Percentiles rank a stretch among this genome's conserved stretches.
These are phyloP conservation scores for Blastomyces gilchristii DNA, from an alignment of 2,329 filamentous ascomycete genomes.

Conservation along the genomic window DNA sequence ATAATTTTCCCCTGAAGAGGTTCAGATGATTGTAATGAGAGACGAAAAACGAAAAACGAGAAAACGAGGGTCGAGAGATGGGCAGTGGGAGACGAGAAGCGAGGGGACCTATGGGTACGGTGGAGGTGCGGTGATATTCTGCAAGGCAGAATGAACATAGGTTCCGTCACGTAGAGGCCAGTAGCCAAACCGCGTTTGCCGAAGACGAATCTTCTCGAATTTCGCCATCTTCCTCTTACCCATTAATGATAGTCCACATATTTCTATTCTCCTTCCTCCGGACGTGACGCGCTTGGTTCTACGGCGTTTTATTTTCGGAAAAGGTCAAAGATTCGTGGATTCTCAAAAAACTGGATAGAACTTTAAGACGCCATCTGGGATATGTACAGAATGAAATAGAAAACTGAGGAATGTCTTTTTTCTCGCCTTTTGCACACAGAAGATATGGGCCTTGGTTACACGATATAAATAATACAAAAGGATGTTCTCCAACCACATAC, in stretches of 20 bases:
- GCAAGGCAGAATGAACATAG: background rate
- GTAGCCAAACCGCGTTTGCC: background rate
- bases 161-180: background rate
- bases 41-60: background rate
- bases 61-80: background rate
- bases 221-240: background rate
- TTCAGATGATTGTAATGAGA: background rate
- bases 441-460: conserved; percentile 27
- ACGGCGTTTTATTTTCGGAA: background rate
- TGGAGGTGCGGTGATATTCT: too few relatives aligned
- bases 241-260: background rate
- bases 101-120: background rate
- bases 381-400: conserved; percentile 29
- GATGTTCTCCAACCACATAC: conserved; percentile 21
- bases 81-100: too few relatives aligned
- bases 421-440: conserved; percentile 30
- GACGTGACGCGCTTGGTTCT: background rate
- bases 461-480: conserved; percentile 30
- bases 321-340: background rate
- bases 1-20: background rate
- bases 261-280: background rate
- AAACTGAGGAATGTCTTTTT: conserved; percentile 26
- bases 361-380: conserved; percentile 5
- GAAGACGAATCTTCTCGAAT: background rate
- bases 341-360: conserved; percentile 3